These are phyloP conservation scores for Centaurea solstitialis DNA, from an alignment of 129 eudicot genomes.

Conservation along the genomic window DNA sequence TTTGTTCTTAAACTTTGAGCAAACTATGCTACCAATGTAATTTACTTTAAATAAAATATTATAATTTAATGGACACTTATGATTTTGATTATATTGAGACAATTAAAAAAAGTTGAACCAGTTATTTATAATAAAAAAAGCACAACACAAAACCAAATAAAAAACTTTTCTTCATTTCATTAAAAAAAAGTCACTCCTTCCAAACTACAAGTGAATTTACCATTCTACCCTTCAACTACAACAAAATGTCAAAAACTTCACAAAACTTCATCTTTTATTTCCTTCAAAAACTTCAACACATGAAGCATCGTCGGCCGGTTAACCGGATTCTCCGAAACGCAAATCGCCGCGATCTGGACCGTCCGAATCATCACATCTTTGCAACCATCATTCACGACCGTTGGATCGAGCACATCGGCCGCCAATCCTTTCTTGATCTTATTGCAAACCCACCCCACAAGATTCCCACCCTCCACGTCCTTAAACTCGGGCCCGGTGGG, in stretches of 20 bases:
- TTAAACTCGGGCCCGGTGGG: slow-evolving; percentile 85
- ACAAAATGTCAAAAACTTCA: neutral
- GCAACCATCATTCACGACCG: slow-evolving; percentile 51
- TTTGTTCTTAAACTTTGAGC: no score
- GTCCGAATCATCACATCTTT: slow-evolving; percentile 67
- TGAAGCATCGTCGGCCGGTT: slow-evolving; percentile 71
- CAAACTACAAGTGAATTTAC: neutral
- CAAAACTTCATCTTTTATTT: slow-evolving; percentile 43
- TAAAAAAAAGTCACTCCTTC: neutral
- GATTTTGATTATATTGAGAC: no score
- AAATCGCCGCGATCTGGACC: slow-evolving; percentile 62
- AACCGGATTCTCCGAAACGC: slow-evolving; percentile 71
- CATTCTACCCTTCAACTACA: neutral
- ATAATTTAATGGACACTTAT: no score
- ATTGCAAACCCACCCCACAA: slow-evolving; percentile 82
- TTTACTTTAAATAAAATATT: no score
- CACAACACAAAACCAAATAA: neutral
- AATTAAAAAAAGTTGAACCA: no score
- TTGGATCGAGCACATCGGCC: slow-evolving; percentile 67
- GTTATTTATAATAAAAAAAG: no score
- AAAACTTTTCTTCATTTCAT: neutral
- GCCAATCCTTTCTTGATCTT: slow-evolving; percentile 65
- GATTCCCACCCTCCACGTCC: slow-evolving; percentile 81
- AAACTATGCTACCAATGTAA: no score
- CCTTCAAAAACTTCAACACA: slow-evolving; percentile 69